phyloP scores from a whole-genome alignment of 495 filamentous ascomycete genomes.

The Echria macrotheca region DNA sequence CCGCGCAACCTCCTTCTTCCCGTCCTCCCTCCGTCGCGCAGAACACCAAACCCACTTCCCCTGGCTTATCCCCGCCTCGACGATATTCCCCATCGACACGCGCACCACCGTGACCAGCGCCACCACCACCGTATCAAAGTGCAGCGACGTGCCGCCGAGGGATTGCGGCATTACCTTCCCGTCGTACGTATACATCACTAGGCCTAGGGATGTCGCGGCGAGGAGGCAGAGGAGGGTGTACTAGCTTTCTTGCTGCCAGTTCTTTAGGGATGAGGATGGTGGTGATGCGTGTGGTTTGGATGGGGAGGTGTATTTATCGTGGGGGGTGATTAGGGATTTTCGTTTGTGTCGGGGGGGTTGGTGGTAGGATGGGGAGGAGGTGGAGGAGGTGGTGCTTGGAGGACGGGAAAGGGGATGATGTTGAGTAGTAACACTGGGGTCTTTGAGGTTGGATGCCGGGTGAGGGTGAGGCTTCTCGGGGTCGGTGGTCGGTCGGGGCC shows the following conservation, averaged over 20 bases:
- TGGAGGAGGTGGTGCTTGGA: too few relatives aligned
- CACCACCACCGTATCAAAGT: constrained; percentile 29
- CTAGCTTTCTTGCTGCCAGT: constrained; percentile 33
- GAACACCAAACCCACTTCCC: constrained; percentile 36
- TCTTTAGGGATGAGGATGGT: too few relatives aligned
- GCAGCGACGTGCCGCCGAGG: constrained; percentile 18
- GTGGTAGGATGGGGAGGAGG: too few relatives aligned
- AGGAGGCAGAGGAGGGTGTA: constrained; percentile 26
- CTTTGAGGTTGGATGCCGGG: too few relatives aligned
- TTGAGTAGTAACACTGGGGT: too few relatives aligned
- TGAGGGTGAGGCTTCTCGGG: too few relatives aligned
- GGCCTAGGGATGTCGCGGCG: constrained; percentile 16
- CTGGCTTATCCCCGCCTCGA: constrained; percentile 32
- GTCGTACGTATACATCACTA: constrained; percentile 26
- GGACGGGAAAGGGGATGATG: too few relatives aligned
- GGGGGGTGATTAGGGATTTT: too few relatives aligned
- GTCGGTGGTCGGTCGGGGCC: too few relatives aligned
- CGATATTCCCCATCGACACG: constrained; percentile 27
- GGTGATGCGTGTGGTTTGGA: too few relatives aligned
- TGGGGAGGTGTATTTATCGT: too few relatives aligned
- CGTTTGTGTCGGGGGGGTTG: too few relatives aligned
- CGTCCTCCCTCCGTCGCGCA: constrained; percentile 20
- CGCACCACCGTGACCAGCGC: constrained; percentile 31
- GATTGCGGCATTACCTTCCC: constrained; percentile 23
- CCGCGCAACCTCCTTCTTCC: constrained; percentile 17